These are phyloP conservation scores for Zygosaccharomyces sapae DNA, from an alignment of 1,139 yeast species.

Conservation along the genomic window DNA sequence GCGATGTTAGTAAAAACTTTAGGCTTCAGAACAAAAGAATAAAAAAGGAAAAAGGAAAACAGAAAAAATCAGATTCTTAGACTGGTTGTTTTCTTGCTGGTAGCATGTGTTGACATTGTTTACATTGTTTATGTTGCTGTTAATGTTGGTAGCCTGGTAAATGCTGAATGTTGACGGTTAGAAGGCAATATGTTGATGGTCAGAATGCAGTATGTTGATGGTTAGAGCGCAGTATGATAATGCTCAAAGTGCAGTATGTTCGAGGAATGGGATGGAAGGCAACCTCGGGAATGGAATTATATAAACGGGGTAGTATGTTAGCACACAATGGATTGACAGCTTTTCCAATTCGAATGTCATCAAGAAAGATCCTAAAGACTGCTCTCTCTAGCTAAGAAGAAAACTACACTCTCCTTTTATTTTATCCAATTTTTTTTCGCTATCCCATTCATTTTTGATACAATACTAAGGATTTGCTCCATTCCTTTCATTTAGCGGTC, in stretches of 20 bases:
- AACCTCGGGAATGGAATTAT: neutral
- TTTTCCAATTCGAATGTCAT: neutral
- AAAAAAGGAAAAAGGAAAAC: too few relatives aligned
- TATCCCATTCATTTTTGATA: neutral
- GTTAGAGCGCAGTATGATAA: neutral
- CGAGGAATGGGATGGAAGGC: too few relatives aligned
- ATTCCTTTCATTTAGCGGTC: neutral
- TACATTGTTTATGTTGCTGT: neutral
- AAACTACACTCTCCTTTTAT: neutral
- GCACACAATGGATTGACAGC: neutral
- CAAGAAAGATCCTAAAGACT: neutral
- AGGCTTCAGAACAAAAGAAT: too few relatives aligned
- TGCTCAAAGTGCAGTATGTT: too few relatives aligned
- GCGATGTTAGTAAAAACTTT: neutral
- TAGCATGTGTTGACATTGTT: neutral
- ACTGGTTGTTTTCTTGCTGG: slow-evolving; percentile 3
- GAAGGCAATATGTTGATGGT: neutral
- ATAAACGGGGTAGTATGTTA: neutral
- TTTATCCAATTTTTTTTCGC: too few relatives aligned
- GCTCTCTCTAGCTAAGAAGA: neutral
- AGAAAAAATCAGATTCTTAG: neutral
- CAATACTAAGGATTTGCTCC: neutral
- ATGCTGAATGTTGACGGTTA: neutral
- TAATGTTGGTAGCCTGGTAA: neutral
- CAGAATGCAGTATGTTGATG: neutral